Conservation (phyloP, 345 rosid species). For the Kandelia obovata region DNA sequence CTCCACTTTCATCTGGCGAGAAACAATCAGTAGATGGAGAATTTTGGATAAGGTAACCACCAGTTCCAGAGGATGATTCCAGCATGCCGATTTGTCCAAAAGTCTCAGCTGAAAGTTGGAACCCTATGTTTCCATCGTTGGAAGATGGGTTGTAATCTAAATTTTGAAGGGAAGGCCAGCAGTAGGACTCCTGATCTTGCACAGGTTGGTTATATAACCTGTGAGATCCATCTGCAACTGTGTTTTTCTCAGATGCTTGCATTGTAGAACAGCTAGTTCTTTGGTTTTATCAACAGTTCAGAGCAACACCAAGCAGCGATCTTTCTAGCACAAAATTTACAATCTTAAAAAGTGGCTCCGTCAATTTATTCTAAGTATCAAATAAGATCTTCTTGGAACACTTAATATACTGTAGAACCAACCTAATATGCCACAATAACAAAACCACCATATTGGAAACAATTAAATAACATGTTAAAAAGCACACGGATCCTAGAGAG, state of each 20-base stretch:
- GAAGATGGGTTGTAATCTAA: slow-evolving; percentile 26
- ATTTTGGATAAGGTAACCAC: slow-evolving; percentile 29
- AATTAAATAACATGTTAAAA: not conserved
- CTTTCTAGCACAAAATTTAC: slow-evolving; percentile 16
- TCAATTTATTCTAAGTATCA: slow-evolving; percentile 3
- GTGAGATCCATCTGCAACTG: slow-evolving; percentile 31
- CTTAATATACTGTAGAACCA: slow-evolving; percentile 3
- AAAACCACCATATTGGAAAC: not conserved
- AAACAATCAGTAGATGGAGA: slow-evolving; percentile 61
- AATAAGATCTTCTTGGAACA: not conserved
- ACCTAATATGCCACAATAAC: slow-evolving; percentile 19
- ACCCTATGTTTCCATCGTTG: slow-evolving; percentile 38
- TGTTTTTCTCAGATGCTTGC: slow-evolving; percentile 47
- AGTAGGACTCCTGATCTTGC: slow-evolving; percentile 31
- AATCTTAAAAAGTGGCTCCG: slow-evolving; percentile 2
- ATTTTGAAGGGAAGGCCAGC: slow-evolving; percentile 40
- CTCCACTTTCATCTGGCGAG: slow-evolving; percentile 51
- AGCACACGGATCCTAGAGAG: not conserved
- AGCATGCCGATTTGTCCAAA: slow-evolving; percentile 48
- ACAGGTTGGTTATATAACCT: slow-evolving; percentile 37
- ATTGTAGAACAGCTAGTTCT: slow-evolving; percentile 19
- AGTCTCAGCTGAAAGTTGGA: slow-evolving; percentile 39
- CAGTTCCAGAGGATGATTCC: slow-evolving; percentile 57
- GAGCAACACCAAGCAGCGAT: slow-evolving; percentile 11
- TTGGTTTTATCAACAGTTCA: slow-evolving; percentile 4